Evolutionary conservation across 495 filamentous ascomycete genomes (phyloP).

Genomic region (Lindgomyces ingoldianus): DNA sequence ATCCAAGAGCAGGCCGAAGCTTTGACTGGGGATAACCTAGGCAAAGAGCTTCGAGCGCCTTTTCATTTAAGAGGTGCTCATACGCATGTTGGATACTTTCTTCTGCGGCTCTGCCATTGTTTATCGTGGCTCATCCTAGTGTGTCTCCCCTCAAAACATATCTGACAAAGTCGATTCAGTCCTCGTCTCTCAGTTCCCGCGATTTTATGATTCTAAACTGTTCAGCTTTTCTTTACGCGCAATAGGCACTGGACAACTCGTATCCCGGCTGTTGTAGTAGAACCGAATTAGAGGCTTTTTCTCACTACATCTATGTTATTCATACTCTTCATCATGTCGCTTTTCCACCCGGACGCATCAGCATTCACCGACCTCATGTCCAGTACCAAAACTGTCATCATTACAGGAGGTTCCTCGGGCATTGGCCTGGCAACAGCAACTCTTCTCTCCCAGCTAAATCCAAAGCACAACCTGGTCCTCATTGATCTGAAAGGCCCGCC

Average conservation of each 20-base stretch:
- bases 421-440: conserved; percentile 45
- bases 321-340: conserved; percentile 1
- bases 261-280: too few relatives aligned
- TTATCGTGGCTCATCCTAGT: too few relatives aligned
- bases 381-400: conserved; percentile 41
- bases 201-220: too few relatives aligned
- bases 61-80: too few relatives aligned
- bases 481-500: conserved; percentile 35
- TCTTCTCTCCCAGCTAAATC: conserved; percentile 36
- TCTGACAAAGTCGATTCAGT: too few relatives aligned
- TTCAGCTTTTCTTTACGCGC: too few relatives aligned
- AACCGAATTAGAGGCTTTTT: too few relatives aligned
- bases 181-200: too few relatives aligned
- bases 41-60: background rate
- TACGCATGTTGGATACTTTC: too few relatives aligned
- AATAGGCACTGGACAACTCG: too few relatives aligned
- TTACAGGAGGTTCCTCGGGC: conserved; percentile 43
- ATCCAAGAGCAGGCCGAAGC: background rate
- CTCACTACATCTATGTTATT: too few relatives aligned
- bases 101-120: background rate
- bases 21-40: conserved; percentile 13
- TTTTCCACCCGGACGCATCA: conserved; percentile 26
- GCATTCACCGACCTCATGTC: conserved; percentile 18
- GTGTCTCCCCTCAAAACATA: too few relatives aligned
- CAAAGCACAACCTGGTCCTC: conserved; percentile 38